Evolutionary conservation across 2,329 filamentous ascomycete genomes (phyloP), one percentile per base, ranked within the genome.

Genomic region (Talaromyces verruculosus): DNA sequence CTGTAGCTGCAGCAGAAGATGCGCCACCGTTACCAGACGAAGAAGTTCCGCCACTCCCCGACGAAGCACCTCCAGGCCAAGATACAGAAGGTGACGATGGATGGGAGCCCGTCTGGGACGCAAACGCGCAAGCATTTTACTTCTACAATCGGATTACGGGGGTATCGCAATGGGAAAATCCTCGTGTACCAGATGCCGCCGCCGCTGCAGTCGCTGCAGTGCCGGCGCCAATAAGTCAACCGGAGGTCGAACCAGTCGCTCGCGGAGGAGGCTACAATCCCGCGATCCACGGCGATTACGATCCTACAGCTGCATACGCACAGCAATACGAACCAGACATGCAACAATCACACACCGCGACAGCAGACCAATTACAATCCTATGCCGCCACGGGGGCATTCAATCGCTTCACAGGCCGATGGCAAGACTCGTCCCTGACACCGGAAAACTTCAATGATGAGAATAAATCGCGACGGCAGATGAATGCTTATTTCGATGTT

Each of bases 401-500:
- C 84, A 97, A 97, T 76, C 89, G 92, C 65, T 94, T 93, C 79
- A 97, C 91, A 0, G 93, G 93, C 53, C 86, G 88, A 70, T 96
- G 91, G 81, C 93, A 97, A 79, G 81, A 84, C 19, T 82, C 82
- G 2, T 85, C 87, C 11, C 82, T 89, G 69, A 89, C 85, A 2
- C 87, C 91, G 1, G 92, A 95, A 63, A 87, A 89, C 61, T 90
- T 93, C 81, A 90, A 88, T 71, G 93, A 97, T 73, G 92, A 96
- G 75, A 91, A 92, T 74, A 97, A 97, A 83, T 90, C 90, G 67
- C 85, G 84, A 61, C 85, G 95, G 53, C 95, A 98, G 81, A 91
- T 98, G 90, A 91, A 91, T 74, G 91, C 93, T 47, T 98, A 90
- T 80, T 99, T 98, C 77, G 94, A 99, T 75, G 93, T 97, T 51